Conservation (phyloP, 2,329 filamentous ascomycete genomes). For the Arthrobotrys conoides region DNA sequence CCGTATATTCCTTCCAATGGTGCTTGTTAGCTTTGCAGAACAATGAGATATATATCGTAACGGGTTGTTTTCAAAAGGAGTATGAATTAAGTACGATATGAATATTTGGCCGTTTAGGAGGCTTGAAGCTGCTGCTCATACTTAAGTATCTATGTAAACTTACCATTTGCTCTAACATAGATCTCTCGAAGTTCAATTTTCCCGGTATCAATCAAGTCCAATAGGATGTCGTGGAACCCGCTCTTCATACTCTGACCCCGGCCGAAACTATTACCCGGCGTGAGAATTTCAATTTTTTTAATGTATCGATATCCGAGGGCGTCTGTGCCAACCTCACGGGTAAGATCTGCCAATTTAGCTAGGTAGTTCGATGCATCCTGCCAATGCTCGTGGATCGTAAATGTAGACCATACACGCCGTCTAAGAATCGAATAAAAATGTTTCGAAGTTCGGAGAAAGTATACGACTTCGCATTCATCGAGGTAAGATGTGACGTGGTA, state of each 20-base stretch:
- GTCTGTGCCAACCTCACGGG: conserved; percentile 1
- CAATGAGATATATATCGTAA: too few species aligned
- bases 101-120: too few species aligned
- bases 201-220: neutral
- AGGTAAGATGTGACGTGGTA: neutral
- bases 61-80: too few species aligned
- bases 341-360: neutral
- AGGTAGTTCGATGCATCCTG: neutral
- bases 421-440: neutral
- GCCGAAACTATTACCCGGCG: neutral
- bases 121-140: too few species aligned
- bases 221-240: neutral
- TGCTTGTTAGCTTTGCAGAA: too few species aligned
- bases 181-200: neutral
- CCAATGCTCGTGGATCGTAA: neutral
- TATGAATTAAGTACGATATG: too few species aligned
- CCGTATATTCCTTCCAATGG: too few species aligned
- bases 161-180: neutral
- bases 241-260: neutral
- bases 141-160: too few species aligned
- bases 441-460: neutral
- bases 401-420: neutral
- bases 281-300: neutral
- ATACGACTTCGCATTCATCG: neutral
- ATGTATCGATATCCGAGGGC: conserved; percentile 3